These are phyloP conservation scores for Pyrrhoderma lamaoense DNA, from an alignment of 1,284 basidiomycete genomes.

Conservation along the genomic window DNA sequence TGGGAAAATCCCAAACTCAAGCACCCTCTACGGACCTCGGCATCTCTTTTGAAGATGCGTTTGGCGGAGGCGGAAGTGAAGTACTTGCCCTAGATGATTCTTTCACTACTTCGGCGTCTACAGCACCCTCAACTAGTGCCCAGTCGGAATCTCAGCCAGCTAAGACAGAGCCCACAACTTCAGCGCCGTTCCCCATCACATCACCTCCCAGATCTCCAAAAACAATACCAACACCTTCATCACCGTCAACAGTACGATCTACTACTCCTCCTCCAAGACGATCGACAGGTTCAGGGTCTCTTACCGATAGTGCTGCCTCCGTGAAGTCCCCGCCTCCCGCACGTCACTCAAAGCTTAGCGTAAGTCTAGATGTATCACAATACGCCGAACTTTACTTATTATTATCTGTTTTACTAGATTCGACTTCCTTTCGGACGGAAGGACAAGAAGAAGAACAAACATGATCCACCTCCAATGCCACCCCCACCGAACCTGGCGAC, in stretches of 20 bases:
- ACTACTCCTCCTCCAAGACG: conserved; percentile 42
- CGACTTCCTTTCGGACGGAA: conserved; percentile 71
- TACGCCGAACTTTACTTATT: conserved; percentile 10
- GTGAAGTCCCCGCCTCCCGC: conserved; percentile 41
- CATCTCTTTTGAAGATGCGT: conserved; percentile 47
- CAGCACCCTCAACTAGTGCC: conserved; percentile 17
- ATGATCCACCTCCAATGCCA: conserved; percentile 36
- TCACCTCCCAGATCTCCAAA: conserved; percentile 30
- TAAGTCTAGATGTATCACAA: conserved; percentile 34
- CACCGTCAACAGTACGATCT: conserved; percentile 27
- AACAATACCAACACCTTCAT: conserved; percentile 28
- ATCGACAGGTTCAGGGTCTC: conserved; percentile 45
- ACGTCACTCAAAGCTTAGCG: conserved; percentile 66
- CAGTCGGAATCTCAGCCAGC: background rate
- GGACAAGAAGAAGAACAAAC: conserved; percentile 53
- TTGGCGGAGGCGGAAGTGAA: conserved; percentile 28
- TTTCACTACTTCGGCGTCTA: conserved; percentile 29
- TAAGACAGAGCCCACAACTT: background rate
- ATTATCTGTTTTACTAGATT: conserved; percentile 38
- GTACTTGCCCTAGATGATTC: conserved; percentile 47
- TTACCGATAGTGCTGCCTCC: conserved; percentile 36
- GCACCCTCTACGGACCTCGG: conserved; percentile 21
- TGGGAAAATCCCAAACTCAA: conserved; percentile 15
- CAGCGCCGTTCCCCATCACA: conserved; percentile 16
- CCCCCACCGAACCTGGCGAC: conserved; percentile 35